phyloP scores from a whole-genome alignment of 495 filamentous ascomycete species.

The Cudoniella acicularis region DNA sequence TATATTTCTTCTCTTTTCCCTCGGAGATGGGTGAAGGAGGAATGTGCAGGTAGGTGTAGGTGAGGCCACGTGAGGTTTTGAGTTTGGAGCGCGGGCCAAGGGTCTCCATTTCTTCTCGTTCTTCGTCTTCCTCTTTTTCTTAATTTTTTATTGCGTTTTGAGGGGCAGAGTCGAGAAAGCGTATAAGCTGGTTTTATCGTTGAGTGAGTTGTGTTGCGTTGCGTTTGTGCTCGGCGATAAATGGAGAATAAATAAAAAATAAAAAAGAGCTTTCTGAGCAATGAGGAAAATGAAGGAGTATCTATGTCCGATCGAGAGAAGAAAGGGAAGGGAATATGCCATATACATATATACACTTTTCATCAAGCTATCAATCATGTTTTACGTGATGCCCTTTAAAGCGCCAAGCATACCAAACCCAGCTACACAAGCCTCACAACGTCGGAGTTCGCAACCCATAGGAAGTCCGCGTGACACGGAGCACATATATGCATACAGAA shows the following conservation, averaged over 20 bases:
- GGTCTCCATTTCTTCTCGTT: neutral
- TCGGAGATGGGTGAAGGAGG: constrained; percentile 9
- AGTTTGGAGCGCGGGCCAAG: neutral
- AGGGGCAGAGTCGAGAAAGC: neutral
- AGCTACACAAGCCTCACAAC: neutral
- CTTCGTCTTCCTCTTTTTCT: neutral
- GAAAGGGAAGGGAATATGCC: neutral
- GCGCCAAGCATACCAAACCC: neutral
- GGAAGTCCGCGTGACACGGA: neutral
- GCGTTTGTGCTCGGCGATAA: too few relatives aligned
- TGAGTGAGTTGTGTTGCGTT: neutral
- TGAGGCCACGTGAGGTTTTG: constrained; percentile 21
- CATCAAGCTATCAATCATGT: neutral
- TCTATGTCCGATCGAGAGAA: neutral
- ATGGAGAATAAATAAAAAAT: too few relatives aligned
- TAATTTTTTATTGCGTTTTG: too few relatives aligned
- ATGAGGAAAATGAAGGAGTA: neutral
- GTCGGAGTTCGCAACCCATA: neutral
- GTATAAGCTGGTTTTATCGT: neutral
- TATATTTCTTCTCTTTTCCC: constrained; percentile 21
- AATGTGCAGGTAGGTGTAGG: constrained; percentile 32
- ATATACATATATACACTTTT: neutral
- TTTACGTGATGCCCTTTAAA: neutral
- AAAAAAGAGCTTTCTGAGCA: neutral
- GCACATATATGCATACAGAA: neutral